Conservation (phyloP, 78 protist species). For the Dictyostelium discoideum region dicty_2.7 NC_007089.4:2245501-2246000, state of each 20-base stretch:
- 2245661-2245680: no score
- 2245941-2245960: background rate
- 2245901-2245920: background rate
- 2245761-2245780: background rate
- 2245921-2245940: conserved; percentile 19
- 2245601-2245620: no score
- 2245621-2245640: no score
- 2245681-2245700: no score
- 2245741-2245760: background rate
- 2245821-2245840: background rate
- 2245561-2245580: no score
- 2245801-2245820: background rate
- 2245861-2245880: background rate
- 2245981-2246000: background rate
- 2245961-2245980: background rate
- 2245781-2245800: background rate
- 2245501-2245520: no score
- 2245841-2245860: background rate
- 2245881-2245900: background rate
- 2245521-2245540: no score
- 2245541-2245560: no score
- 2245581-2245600: no score
- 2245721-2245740: background rate
- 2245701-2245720: no score
- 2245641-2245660: no score